Base-by-base conservation (phyloP, 805 yeast genomes). In the Candida broadrunensis region DNA sequence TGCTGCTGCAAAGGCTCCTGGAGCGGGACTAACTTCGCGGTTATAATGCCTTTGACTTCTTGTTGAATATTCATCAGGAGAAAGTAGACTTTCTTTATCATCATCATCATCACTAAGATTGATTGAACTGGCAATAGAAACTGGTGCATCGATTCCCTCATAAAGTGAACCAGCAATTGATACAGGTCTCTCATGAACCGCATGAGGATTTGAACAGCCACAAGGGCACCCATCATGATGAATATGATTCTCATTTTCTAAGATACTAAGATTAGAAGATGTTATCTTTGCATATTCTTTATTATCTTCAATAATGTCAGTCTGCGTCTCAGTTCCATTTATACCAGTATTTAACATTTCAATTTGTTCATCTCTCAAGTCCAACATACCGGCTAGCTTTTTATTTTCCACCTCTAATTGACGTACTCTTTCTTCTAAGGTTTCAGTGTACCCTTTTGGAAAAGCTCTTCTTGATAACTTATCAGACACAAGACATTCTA, bases 361-460 rank as follows among this genome's bases (percentile, higher is more conserved):
- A 49, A 80, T 57, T 48, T 78, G 82, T 49, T 81, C 86, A 51
- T 82, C 86, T 49, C 83, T 75, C 41, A 81, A 58, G 44, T 80
- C 84, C 31, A 86, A 54, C 35, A 84, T 56, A 8, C 86, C 85
- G 25, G 76, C 70, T 20, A 89, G 61, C 52, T 85, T 75, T 47
- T 80, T 78, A 58, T 87, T 88, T 53, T 88, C 95, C 3, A 83
- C 77, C 58, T 88, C 96, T 17, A 90, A 70, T 55, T 85, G 93
- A 37, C 96, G 70, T n/a, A 89, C 82, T 37, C 96, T 70, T 54
- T 88, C 95, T 57, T 89, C 97, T 39, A 89, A 61, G 2, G 89
- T 82, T 62, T 89, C 97, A 0, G 97, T 89, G 54, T 89, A 89
- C 0, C 97, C 97, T 56, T 95, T 74, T 0, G 97, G 97, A 54